Evolutionary conservation across 441 rosid genomes (phyloP).

Genomic region (Hura crepitans): DNA sequence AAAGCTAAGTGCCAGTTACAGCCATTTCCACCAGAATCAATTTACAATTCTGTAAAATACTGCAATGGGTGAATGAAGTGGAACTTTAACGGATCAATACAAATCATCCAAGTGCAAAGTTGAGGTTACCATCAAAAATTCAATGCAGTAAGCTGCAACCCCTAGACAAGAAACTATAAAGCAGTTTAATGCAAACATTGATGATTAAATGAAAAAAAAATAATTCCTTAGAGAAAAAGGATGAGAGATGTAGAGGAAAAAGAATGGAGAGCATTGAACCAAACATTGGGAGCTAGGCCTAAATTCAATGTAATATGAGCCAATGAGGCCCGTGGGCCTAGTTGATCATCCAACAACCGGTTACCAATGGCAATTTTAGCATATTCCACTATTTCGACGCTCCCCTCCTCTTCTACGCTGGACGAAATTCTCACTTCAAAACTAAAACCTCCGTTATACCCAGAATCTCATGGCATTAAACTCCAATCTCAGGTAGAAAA

Average conservation of each 20-base stretch:
- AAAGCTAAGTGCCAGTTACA: conserved; percentile 19
- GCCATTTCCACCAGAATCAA: conserved; percentile 31
- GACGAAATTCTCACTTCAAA: background rate
- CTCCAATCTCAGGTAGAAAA: background rate
- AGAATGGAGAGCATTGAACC: no score
- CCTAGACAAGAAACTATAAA: background rate
- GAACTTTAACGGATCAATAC: conserved; percentile 21
- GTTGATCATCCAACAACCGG: no score
- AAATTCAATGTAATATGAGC: no score
- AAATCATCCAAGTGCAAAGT: background rate
- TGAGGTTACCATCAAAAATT: conserved; percentile 9
- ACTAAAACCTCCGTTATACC: background rate
- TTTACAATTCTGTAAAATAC: conserved; percentile 23
- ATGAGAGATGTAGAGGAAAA: no score
- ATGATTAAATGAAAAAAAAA: background rate
- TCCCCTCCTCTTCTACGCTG: conserved; percentile 3
- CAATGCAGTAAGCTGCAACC: background rate
- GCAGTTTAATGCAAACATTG: background rate
- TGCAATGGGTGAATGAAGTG: conserved; percentile 11
- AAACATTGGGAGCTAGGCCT: no score
- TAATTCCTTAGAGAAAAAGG: no score
- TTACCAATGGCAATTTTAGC: no score
- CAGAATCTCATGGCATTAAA: background rate
- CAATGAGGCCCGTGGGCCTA: no score
- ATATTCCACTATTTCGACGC: no score